These are phyloP conservation scores for Aspergillus tanneri DNA, from an alignment of 2,329 filamentous ascomycete genomes.

Conservation along the genomic window DNA sequence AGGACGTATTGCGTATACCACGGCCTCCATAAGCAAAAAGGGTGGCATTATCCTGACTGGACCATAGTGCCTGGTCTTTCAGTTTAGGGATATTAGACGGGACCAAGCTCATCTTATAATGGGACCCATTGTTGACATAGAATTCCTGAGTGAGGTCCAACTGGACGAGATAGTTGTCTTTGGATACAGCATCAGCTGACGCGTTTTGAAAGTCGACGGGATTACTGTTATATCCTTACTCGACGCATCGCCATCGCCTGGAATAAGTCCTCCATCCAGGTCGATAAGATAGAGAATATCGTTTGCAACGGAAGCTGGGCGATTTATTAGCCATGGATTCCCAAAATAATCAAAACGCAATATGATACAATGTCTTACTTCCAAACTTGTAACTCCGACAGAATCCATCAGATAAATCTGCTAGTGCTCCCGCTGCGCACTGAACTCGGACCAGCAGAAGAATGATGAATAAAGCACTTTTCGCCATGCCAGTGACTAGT, in stretches of 20 bases:
- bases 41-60: conserved; percentile 10
- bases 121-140: conserved; percentile 9
- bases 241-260: conserved; percentile 9
- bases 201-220: too few species aligned
- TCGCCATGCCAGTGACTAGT: too few species aligned
- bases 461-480: too few species aligned
- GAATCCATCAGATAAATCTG: conserved; percentile 13
- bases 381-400: conserved; percentile 18
- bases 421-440: too few species aligned
- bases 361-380: conserved; percentile 7
- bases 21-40: conserved; percentile 16
- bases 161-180: conserved; percentile 17
- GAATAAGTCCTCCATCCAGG: conserved; percentile 14
- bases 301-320: conserved; percentile 14
- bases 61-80: conserved; percentile 17
- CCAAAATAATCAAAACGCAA: background rate
- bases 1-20: conserved; percentile 1
- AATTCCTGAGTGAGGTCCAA: conserved; percentile 12
- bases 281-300: conserved; percentile 15
- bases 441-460: too few species aligned
- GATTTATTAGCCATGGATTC: background rate
- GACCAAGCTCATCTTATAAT: conserved; percentile 16
- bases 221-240: conserved; percentile 10
- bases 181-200: too few species aligned
- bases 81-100: conserved; percentile 8